These are phyloP conservation scores for Gynandropsis gynandra DNA, from an alignment of 345 rosid genomes.

Conservation along the genomic window DNA sequence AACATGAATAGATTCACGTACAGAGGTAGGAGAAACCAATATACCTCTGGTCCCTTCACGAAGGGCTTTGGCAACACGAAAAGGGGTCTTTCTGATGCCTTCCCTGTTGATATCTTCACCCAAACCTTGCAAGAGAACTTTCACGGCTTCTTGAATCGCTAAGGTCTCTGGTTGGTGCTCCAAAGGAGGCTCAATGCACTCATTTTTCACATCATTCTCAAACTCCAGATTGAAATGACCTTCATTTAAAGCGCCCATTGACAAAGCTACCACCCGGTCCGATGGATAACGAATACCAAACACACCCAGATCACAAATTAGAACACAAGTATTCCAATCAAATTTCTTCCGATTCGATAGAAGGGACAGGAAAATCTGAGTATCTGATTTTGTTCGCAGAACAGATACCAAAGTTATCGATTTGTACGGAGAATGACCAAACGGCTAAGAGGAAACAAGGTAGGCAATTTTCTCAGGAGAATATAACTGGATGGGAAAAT, in stretches of 20 bases:
- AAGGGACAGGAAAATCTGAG: background rate
- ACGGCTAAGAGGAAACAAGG: background rate
- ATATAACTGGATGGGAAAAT: background rate
- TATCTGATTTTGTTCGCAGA: background rate
- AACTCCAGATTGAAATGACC: constrained; percentile 53
- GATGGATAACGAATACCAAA: background rate
- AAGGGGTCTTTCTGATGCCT: constrained; percentile 84
- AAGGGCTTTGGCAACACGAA: constrained; percentile 92
- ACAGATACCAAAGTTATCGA: background rate
- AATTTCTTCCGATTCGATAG: background rate
- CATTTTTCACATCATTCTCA: constrained; percentile 45
- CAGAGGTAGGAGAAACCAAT: background rate
- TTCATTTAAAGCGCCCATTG: constrained; percentile 81
- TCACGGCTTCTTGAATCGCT: constrained; percentile 79
- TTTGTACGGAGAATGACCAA: background rate
- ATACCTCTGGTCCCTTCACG: constrained; percentile 79
- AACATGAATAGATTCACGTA: background rate
- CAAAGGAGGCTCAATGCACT: constrained; percentile 34
- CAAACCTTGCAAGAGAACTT: constrained; percentile 68
- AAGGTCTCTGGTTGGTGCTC: constrained; percentile 53
- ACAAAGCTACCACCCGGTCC: constrained; percentile 22
- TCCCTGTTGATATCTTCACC: constrained; percentile 75
- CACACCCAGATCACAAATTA: constrained; percentile 26
- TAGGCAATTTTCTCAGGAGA: background rate
- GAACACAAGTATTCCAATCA: constrained; percentile 6